Conservation (phyloP, 768 basidiomycete species). For the Lenzites betulinus region DNA sequence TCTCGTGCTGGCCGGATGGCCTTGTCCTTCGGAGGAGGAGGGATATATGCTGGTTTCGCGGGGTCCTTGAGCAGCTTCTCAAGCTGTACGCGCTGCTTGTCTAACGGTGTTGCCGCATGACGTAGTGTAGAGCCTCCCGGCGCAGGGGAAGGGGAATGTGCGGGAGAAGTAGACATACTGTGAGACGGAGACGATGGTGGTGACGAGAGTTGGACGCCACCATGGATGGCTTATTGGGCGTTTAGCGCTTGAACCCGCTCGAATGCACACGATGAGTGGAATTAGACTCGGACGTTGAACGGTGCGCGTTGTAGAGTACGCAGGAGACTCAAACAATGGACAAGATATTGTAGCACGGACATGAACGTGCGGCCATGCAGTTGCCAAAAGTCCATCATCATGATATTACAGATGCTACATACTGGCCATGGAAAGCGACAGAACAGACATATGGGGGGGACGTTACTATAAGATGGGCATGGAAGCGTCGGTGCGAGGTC, state of each 20-base stretch:
- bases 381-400: neutral
- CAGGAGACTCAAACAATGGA: too few relatives aligned
- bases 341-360: too few relatives aligned
- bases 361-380: too few relatives aligned
- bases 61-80: constrained; percentile 92
- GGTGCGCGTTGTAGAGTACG: too few relatives aligned
- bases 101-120: constrained; percentile 53
- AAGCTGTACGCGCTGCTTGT: constrained; percentile 65
- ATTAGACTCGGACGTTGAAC: too few relatives aligned
- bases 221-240: too few relatives aligned
- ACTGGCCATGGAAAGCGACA: constrained; percentile 10
- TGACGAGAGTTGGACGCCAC: too few relatives aligned
- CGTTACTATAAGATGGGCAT: constrained; percentile 9
- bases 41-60: constrained; percentile 75
- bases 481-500: neutral
- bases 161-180: constrained; percentile 33
- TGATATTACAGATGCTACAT: constrained; percentile 22
- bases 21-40: constrained; percentile 82
- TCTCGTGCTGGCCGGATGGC: constrained; percentile 79
- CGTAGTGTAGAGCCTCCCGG: constrained; percentile 27
- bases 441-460: neutral
- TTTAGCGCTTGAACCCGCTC: too few relatives aligned
- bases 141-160: constrained; percentile 28
- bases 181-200: neutral
- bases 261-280: too few relatives aligned